phyloP scores from a whole-genome alignment of 371 early-diverging fungal species.

The Rhizomucor pusillus region DNA sequence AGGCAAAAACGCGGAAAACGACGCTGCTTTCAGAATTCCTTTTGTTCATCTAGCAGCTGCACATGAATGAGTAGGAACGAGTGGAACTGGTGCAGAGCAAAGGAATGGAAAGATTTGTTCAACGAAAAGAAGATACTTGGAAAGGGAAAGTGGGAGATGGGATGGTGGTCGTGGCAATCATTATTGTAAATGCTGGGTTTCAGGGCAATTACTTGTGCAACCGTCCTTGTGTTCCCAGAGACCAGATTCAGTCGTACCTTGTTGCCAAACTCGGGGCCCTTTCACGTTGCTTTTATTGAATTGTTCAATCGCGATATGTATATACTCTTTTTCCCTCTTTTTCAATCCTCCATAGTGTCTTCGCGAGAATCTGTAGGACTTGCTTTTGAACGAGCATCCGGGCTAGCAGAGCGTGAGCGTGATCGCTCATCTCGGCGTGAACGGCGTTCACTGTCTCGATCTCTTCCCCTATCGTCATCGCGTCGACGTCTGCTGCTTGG shows the following conservation, averaged over 20 bases:
- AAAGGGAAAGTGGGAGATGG: constrained; percentile 7
- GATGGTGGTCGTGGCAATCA: constrained; percentile 7
- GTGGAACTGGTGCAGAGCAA: constrained; percentile 12
- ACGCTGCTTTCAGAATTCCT: constrained; percentile 14
- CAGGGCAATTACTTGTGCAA: constrained; percentile 19
- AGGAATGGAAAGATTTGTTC: constrained; percentile 9
- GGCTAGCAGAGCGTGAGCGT: too few relatives aligned
- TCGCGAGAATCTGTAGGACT: background rate
- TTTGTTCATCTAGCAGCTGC: constrained; percentile 13
- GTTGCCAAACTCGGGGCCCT: too few relatives aligned
- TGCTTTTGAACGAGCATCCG: background rate
- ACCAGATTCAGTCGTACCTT: too few relatives aligned
- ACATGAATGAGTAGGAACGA: constrained; percentile 10
- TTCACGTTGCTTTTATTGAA: too few relatives aligned
- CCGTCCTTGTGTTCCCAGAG: constrained; percentile 12
- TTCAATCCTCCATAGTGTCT: too few relatives aligned
- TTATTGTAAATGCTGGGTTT: constrained; percentile 6
- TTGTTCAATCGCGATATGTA: too few relatives aligned
- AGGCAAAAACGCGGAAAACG: constrained; percentile 9
- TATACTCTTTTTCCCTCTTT: too few relatives aligned
- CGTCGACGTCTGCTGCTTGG: constrained; percentile 1
- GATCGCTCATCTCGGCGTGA: too few relatives aligned
- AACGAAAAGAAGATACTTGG: constrained; percentile 1
- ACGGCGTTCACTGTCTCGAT: background rate
- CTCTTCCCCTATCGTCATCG: constrained; percentile 1